Evolutionary conservation across 257 asterid species (phyloP), one percentile per base, ranked within the genome.

Genomic region (Cinchona pubescens): DNA sequence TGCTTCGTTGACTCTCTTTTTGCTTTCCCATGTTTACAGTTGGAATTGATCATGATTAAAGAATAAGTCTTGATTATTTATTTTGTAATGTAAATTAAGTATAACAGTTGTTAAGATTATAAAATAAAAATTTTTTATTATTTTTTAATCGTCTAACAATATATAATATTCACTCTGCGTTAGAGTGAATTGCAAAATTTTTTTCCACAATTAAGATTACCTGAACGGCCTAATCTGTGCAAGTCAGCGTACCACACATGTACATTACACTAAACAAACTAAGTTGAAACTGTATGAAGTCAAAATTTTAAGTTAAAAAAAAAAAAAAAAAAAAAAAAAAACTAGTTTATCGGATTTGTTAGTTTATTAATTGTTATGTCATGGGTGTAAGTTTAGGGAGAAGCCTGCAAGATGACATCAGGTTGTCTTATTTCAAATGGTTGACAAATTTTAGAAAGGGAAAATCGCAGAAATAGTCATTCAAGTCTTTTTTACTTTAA

Each of bases 401-500:
- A 51, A 43, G 73, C 73, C 73, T 46, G 60, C 73, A 45, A 27
- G 13, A 16, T 46, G 73, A 30, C 72, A 43, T 43, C 58, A 48
- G 61, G 61, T 10, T 11, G 18, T 8, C 29, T 9, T 30, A 3
- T 1, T 27, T 14, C 34, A 67, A 43, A 43, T 60, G 66, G 66
- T 60, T 60, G 66, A 29, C 66, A 60, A 60, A 29, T 16, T n/a
- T 12, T 67, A 14, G 18, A 4, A 11, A 11, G 38, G n/a, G n/a
- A n/a, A n/a, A n/a, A n/a, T n/a, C n/a, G n/a, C n/a, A n/a, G n/a
- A n/a, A n/a, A n/a, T n/a, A n/a, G n/a, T n/a, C n/a, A n/a, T n/a
- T n/a, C n/a, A n/a, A n/a, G n/a, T n/a, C n/a, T n/a, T n/a, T n/a
- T n/a, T n/a, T n/a, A n/a, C n/a, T n/a, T n/a, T n/a, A n/a, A n/a